A percentile compares a stretch with the other conserved stretches of the same genome.
Conservation (phyloP, 225 moss, liverwort and hornwort genomes). For the Sphagnum tenellum region DNA sequence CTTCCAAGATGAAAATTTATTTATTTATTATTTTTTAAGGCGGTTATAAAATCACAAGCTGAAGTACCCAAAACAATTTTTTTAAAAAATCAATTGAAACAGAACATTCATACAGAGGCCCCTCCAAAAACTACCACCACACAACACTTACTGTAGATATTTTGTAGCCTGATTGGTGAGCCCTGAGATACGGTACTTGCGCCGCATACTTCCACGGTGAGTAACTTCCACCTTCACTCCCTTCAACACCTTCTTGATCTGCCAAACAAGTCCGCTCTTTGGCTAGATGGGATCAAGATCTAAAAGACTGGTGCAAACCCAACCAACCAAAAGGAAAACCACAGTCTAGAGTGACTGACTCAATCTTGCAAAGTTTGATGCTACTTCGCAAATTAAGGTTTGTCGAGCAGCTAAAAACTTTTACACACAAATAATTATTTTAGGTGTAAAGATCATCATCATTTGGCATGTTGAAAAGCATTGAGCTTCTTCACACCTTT, state of each 20-base stretch:
- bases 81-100: too few species aligned
- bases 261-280: background rate
- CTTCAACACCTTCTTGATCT: constrained; percentile 82
- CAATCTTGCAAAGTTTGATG: too few species aligned
- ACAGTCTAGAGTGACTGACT: background rate
- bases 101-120: background rate
- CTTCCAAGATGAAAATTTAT: too few species aligned
- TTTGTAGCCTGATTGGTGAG: constrained; percentile 77
- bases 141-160: constrained; percentile 58
- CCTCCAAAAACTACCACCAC: background rate
- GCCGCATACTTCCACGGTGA: constrained; percentile 85
- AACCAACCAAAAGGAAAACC: background rate
- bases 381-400: too few species aligned
- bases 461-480: too few species aligned
- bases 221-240: constrained; percentile 98
- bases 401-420: too few species aligned
- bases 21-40: too few species aligned
- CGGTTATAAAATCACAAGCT: too few species aligned
- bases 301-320: background rate
- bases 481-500: constrained; percentile 38
- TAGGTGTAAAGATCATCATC: too few species aligned
- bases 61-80: too few species aligned
- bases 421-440: too few species aligned
- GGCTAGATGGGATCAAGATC: too few species aligned
- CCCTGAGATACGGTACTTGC: constrained; percentile 88